A percentile compares a stretch with the other conserved stretches of the same genome.
Conservation (phyloP, 257 asterid species). For the Solanum sejunctum region DNA sequence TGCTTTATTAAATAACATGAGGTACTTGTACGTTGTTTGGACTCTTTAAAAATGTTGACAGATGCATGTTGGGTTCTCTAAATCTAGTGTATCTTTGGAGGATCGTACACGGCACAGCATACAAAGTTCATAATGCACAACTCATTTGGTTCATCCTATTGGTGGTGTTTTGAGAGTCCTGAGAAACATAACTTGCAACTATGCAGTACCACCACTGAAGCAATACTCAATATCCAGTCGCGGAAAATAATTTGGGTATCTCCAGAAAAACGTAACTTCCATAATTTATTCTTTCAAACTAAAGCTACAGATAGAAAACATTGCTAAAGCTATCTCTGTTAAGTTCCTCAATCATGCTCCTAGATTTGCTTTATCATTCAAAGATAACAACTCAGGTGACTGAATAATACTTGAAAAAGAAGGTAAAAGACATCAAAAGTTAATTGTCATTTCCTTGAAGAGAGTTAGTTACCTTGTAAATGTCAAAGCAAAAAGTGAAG, state of each 20-base stretch:
- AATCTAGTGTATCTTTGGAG: background rate
- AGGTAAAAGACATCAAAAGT: background rate
- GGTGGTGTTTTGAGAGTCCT: background rate
- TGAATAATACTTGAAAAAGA: background rate
- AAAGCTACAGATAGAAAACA: background rate
- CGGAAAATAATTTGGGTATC: background rate
- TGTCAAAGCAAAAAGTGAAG: constrained; percentile 81
- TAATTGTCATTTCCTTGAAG: background rate
- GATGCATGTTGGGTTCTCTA: background rate
- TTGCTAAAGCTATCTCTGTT: background rate
- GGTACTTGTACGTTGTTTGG: background rate
- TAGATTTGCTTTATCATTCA: background rate
- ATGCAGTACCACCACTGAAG: background rate
- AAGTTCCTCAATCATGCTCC: background rate
- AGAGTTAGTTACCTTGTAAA: constrained; percentile 55
- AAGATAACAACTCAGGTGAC: background rate
- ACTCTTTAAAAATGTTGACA: background rate
- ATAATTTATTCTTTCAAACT: background rate
- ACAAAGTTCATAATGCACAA: too few relatives aligned
- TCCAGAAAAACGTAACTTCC: background rate
- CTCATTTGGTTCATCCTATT: too few relatives aligned
- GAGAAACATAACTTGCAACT: background rate
- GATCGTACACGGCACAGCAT: background rate
- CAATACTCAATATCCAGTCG: background rate
- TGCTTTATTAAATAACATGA: background rate